A percentile compares a stretch with the other conserved stretches of the same genome.
phyloP scores from a whole-genome alignment of 305 asterid species.

The Fraxinus floribunda region DNA sequence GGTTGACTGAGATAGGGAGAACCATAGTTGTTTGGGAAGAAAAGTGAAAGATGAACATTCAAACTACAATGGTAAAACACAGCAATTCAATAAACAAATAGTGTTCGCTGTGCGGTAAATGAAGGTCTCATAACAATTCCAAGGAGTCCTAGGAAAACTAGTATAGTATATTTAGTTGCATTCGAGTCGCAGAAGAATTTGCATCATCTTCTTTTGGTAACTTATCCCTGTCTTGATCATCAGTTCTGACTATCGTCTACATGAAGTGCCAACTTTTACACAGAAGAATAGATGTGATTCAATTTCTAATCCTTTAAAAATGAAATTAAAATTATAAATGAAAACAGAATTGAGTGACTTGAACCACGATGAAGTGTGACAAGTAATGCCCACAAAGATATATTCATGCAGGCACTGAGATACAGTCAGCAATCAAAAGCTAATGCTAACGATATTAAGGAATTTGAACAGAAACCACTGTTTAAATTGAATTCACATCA shows the following conservation, averaged over 20 bases:
- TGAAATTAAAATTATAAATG: background rate
- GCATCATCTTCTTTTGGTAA: background rate
- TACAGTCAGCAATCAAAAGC: background rate
- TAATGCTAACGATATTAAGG: background rate
- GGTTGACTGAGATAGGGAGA: background rate
- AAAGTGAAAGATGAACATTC: background rate
- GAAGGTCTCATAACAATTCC: background rate
- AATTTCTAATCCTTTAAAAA: background rate
- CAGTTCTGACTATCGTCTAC: background rate
- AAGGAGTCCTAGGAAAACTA: background rate
- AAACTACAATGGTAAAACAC: background rate
- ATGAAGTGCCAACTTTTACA: background rate
- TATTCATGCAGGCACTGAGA: background rate
- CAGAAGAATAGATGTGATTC: background rate
- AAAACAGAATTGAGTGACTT: background rate
- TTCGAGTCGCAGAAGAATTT: background rate
- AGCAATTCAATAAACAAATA: background rate
- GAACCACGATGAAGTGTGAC: background rate
- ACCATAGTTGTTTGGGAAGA: background rate
- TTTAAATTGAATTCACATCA: background rate
- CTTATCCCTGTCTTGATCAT: background rate
- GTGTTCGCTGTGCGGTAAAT: background rate
- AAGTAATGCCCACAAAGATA: background rate
- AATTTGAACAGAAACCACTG: background rate
- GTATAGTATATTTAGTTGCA: background rate